phyloP scores from a whole-genome alignment of 306 rosid species.

The Lathyrus tuberosus region DNA sequence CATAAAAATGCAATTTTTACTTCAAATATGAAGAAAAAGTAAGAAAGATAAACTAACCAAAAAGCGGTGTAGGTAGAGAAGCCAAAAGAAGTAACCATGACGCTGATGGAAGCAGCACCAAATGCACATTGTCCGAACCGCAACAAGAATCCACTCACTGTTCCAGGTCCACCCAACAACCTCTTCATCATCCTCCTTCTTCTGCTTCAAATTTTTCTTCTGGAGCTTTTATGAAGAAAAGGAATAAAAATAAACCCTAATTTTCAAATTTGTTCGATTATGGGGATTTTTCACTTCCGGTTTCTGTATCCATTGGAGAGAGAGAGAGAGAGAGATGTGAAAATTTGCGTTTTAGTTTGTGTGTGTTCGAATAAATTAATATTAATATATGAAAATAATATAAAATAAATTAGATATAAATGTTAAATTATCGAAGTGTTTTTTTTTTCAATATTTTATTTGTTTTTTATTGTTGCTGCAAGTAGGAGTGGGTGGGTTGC shows the following conservation, averaged over 20 bases:
- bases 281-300: neutral
- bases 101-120: constrained; percentile 73
- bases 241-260: constrained; percentile 42
- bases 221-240: neutral
- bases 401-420: no score
- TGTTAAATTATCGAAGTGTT: no score
- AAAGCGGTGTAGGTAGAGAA: constrained; percentile 82
- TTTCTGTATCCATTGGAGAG: constrained; percentile 18
- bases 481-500: neutral
- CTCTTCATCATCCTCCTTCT: constrained; percentile 54
- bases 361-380: neutral
- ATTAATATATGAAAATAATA: no score
- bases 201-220: neutral
- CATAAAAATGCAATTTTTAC: neutral
- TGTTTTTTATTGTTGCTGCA: neutral
- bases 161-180: constrained; percentile 80
- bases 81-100: constrained; percentile 74
- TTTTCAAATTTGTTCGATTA: constrained; percentile 42
- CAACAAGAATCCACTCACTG: constrained; percentile 66
- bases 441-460: no score
- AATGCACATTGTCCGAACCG: constrained; percentile 78
- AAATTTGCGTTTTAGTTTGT: neutral
- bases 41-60: constrained; percentile 63
- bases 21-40: no score
- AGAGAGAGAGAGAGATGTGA: constrained; percentile 16